These are phyloP conservation scores for Diplocarpon rosae DNA, from an alignment of 2,329 filamentous ascomycete genomes.

Conservation along the genomic window DNA sequence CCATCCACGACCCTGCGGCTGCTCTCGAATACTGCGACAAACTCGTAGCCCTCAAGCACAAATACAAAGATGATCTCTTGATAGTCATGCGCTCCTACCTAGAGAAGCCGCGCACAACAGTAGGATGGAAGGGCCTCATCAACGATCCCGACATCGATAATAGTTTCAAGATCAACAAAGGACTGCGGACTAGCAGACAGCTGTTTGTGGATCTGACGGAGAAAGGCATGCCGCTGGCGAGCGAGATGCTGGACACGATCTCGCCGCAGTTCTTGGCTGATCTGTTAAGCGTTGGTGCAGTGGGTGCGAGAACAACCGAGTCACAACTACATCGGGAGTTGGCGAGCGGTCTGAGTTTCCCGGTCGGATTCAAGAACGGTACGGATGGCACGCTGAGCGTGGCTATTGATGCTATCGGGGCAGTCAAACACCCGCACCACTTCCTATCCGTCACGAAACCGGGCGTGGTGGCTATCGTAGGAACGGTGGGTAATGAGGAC, in stretches of 20 bases:
- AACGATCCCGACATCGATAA: constrained; percentile 98
- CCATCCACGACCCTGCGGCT: constrained; percentile 86
- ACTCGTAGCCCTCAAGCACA: constrained; percentile 70
- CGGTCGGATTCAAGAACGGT: constrained; percentile 98
- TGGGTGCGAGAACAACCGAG: constrained; percentile 94
- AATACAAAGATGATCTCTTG: constrained; percentile 78
- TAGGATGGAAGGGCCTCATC: constrained; percentile 98
- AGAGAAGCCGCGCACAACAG: constrained; percentile 94
- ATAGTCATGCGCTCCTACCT: constrained; percentile 98
- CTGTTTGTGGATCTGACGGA: constrained; percentile 87
- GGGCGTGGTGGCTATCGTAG: constrained; percentile 87
- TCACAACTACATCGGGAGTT: constrained; percentile 91
- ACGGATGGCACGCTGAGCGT: constrained; percentile 85
- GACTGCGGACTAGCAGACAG: constrained; percentile 72
- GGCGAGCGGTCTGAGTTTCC: constrained; percentile 88
- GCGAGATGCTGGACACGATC: constrained; percentile 97
- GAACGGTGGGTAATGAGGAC: constrained; percentile 89
- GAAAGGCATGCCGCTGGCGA: constrained; percentile 91
- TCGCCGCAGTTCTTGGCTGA: constrained; percentile 95
- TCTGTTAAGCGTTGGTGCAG: constrained; percentile 78
- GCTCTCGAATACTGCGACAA: constrained; percentile 89
- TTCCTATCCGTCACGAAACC: constrained; percentile 97
- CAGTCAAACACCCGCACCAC: constrained; percentile 84
- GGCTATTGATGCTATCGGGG: constrained; percentile 90
- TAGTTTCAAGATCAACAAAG: constrained; percentile 99